A percentile compares a stretch with the other conserved stretches of the same genome.
Conservation (phyloP, 345 rosid species). For the Bruguiera parviflora region DNA sequence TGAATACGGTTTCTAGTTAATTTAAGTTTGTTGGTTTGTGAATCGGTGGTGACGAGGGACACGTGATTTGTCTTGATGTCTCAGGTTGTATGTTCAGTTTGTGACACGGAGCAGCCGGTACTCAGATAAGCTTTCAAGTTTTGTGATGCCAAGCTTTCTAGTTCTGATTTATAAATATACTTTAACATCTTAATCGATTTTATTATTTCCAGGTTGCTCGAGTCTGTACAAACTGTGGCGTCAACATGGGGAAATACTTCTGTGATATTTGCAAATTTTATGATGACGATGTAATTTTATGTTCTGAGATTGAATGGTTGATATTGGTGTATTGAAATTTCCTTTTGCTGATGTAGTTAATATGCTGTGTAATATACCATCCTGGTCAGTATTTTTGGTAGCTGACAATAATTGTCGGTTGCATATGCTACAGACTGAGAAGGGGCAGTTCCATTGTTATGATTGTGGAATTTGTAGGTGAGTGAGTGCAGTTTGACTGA, state of each 20-base stretch:
- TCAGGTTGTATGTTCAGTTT: constrained; percentile 88
- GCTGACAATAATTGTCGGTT: constrained; percentile 2
- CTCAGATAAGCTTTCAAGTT: constrained; percentile 19
- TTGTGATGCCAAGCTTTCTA: not conserved
- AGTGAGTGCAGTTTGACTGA: constrained; percentile 33
- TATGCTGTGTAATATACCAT: not conserved
- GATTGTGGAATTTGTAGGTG: constrained; percentile 98
- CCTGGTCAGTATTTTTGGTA: constrained; percentile 6
- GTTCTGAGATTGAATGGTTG: constrained; percentile 3
- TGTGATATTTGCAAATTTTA: constrained; percentile 88
- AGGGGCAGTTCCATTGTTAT: constrained; percentile 84
- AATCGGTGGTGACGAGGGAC: not conserved
- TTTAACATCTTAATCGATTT: constrained; percentile 5
- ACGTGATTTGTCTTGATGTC: constrained; percentile 14
- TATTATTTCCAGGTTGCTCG: constrained; percentile 48
- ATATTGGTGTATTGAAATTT: not conserved
- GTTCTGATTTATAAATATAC: constrained; percentile 6
- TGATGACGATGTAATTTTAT: constrained; percentile 72
- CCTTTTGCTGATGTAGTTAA: not conserved
- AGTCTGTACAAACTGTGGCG: constrained; percentile 94
- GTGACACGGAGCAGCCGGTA: constrained; percentile 98
- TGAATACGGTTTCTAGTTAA: not conserved
- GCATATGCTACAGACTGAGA: constrained; percentile 48
- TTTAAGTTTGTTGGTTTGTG: not conserved
- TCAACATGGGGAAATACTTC: constrained; percentile 94